Evolutionary conservation across 208 protist species (phyloP), one percentile per base, ranked within the genome.

Genomic region (Acanthamoeba culbertsoni): DNA sequence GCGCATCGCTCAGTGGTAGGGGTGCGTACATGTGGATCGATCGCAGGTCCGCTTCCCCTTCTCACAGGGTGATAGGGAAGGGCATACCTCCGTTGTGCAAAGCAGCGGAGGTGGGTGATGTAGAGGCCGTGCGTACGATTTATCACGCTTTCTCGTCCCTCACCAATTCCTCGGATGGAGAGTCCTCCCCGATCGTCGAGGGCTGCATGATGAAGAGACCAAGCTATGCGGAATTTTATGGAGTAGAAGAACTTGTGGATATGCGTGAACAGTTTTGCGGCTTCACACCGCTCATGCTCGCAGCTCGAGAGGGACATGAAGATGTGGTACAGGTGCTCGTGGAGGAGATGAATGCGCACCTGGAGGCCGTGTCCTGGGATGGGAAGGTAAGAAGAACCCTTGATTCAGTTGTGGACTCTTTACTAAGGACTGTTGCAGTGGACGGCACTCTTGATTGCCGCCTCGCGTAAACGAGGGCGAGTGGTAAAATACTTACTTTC

Each of bases 41-140:
- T n/a, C n/a, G n/a, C n/a, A n/a, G n/a, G n/a, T n/a, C n/a, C n/a
- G n/a, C n/a, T n/a, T n/a, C n/a, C n/a, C n/a, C n/a, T n/a, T n/a
- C n/a, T n/a, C n/a, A n/a, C n/a, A n/a, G n/a, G n/a, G n/a, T n/a
- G n/a, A n/a, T n/a, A 79, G 71, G 71, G 18, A 79, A 51, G 35
- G 71, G 71, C 35, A 79, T 79, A 20, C 71, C 71, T 3, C 71
- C 71, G 35, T 42, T 79, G n/a, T 79, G 40, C 71, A 79, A 79
- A n/a, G 71, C 71, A 3, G 71, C 71, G 1, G 71, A 79, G 71
- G 12, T 51, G 40, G 71, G 71, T 23, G 71, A 79, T n/a, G 71
- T 79, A 42, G 71, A 43, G 40, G 10, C 40, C 10, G 51, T 79
- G 4, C 71, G 71, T 23, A 42, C 71, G 26, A 79, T 79, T 53